A percentile compares a stretch with the other conserved stretches of the same genome.
These are phyloP conservation scores for Solanum clarkiae DNA, from an alignment of 257 asterid species.

Conservation along the genomic window DNA sequence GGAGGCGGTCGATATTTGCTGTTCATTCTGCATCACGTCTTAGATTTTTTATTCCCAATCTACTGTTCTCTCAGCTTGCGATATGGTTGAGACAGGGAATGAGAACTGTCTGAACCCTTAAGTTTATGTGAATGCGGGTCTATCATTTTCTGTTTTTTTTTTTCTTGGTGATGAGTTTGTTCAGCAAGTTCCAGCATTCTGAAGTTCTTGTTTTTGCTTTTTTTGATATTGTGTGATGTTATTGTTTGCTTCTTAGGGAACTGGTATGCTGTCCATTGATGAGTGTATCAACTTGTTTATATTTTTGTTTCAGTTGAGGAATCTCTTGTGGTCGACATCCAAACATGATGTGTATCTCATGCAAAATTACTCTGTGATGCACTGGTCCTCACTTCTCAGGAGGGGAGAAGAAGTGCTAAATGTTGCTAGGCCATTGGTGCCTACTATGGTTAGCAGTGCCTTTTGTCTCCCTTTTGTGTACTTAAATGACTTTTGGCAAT, in stretches of 20 bases:
- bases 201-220: background rate
- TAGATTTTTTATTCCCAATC: background rate
- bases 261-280: background rate
- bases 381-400: constrained; percentile 73
- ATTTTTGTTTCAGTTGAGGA: constrained; percentile 52
- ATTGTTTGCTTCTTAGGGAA: background rate
- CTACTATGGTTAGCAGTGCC: constrained; percentile 33
- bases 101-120: background rate
- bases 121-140: background rate
- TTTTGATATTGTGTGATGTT: background rate
- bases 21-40: background rate
- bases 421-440: constrained; percentile 59
- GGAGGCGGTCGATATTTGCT: background rate
- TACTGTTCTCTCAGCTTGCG: background rate
- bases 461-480: background rate
- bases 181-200: background rate
- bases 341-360: constrained; percentile 85
- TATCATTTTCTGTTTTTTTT: background rate
- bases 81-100: background rate
- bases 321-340: constrained; percentile 74
- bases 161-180: background rate
- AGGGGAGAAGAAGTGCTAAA: constrained; percentile 72
- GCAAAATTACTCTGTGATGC: constrained; percentile 81
- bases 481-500: background rate
- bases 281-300: background rate